Base-by-base conservation (phyloP, 2,329 filamentous ascomycete genomes). In the Sphaerostilbella broomeana region DNA sequence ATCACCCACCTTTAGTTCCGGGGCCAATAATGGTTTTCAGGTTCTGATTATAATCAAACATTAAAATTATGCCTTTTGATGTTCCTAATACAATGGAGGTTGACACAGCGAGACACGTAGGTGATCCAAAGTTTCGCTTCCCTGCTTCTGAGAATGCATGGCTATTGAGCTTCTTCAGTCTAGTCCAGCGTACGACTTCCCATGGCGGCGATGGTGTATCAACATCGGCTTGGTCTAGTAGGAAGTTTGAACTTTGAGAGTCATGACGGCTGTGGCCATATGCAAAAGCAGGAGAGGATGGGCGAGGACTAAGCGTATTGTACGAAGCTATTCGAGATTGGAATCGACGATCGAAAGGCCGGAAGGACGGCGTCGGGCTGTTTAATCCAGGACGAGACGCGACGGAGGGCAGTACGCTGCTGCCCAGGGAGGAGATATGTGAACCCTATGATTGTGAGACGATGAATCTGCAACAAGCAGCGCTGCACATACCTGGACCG, bases 141-240 rank as follows among this genome's bases (percentile, higher is more conserved):
- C 89, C 92, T 29, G 82, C 76, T 61, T 98, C 94, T 3, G 90
- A 95, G 60, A 97, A 97, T 4, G 86, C 80, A 60, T 97, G 87
- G 0, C 78, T 79, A 17, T 87, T 88, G 46, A 98, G 77, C 60
- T 94, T 97, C 55, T 81, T 86, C 42, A 98, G 67, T 57, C 85
- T 92, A 1, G 87, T 97, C 94, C 94, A 98, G 56, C 89, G 77
- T 43, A 98, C 84, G 38, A 97, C 88, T 55, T 98, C 92, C 94
- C 92, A 98, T 2, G 92, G 92, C 5, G 86, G 79, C 39, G 86
- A 80, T 3, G 79, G 73, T 2, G 80, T 78, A 48, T 90, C 84
- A 16, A 73, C 69, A 33, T 84, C 84, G 36, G 79, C 68, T 29
- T 74, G 62, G 42, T 81, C 79, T 11, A 73, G 57, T 4, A 80